Evolutionary conservation across 2,329 filamentous ascomycete species (phyloP).

Genomic region (Aureobasidium sp.): DNA sequence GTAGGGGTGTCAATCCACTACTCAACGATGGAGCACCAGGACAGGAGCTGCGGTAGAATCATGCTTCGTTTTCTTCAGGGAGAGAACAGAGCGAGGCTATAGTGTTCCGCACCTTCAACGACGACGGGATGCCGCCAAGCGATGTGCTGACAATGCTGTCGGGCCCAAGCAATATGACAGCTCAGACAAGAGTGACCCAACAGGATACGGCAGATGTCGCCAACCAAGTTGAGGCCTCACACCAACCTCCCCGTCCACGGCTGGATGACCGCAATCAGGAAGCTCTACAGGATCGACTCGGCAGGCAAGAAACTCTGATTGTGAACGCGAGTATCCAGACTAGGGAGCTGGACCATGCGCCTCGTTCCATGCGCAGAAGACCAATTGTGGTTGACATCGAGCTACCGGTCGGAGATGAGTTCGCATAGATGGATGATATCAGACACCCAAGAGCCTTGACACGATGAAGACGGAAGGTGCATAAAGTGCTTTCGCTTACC

Average conservation of each 20-base stretch:
- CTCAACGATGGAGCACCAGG: conserved; percentile 21
- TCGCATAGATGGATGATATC: background rate
- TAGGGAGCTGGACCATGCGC: conserved; percentile 32
- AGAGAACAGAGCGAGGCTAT: background rate
- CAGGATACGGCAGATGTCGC: background rate
- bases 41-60: background rate
- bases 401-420: conserved; percentile 31
- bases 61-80: background rate
- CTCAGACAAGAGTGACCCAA: background rate
- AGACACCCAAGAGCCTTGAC: background rate
- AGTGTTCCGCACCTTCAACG: background rate
- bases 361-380: background rate
- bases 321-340: conserved; percentile 72
- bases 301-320: conserved; percentile 59
- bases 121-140: background rate
- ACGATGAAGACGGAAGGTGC: background rate
- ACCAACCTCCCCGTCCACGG: background rate
- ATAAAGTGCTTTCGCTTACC: background rate
- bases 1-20: conserved; percentile 21
- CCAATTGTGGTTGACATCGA: conserved; percentile 79
- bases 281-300: background rate
- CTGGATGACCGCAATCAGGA: background rate
- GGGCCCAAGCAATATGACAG: background rate
- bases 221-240: background rate
- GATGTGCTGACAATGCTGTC: background rate